Percentiles rank a stretch among this genome's conserved stretches.
Conservation (phyloP, 2,329 filamentous ascomycete genomes). For the Akanthomyces lecanii region DNA sequence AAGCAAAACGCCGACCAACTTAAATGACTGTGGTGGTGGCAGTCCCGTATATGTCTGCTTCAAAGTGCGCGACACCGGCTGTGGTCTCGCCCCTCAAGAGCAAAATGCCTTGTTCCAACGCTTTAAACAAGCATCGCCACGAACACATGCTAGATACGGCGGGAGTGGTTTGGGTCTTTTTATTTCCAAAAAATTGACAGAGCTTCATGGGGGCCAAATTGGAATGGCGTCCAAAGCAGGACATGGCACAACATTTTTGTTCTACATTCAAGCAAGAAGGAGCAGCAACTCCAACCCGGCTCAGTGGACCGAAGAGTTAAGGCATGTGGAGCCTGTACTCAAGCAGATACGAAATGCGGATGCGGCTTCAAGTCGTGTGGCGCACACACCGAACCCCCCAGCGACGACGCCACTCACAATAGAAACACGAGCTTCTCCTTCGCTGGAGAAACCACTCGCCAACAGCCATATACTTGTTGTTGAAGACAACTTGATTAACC, state of each 20-base stretch:
- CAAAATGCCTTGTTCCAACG: conserved; percentile 63
- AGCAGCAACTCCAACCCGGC: conserved; percentile 31
- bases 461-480: conserved; percentile 57
- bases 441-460: conserved; percentile 6
- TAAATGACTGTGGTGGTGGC: conserved; percentile 30
- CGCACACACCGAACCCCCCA: too few relatives aligned
- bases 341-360: too few relatives aligned
- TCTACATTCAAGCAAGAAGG: conserved; percentile 53
- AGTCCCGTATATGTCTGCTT: conserved; percentile 39
- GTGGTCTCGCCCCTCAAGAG: conserved; percentile 57
- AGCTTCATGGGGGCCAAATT: conserved; percentile 62
- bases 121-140: conserved; percentile 57
- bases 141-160: conserved; percentile 55
- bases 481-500: conserved; percentile 65
- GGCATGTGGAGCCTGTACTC: background rate
- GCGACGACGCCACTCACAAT: too few relatives aligned
- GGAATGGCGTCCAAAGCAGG: conserved; percentile 57
- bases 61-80: conserved; percentile 61
- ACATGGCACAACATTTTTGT: conserved; percentile 57
- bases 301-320: background rate
- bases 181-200: conserved; percentile 59
- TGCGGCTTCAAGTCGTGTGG: too few relatives aligned
- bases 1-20: background rate
- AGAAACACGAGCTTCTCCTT: too few relatives aligned
- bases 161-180: conserved; percentile 61